Evolutionary conservation across 2,329 filamentous ascomycete species (phyloP), one percentile per base, ranked within the genome.

Genomic region (Aspergillus sp.): DNA sequence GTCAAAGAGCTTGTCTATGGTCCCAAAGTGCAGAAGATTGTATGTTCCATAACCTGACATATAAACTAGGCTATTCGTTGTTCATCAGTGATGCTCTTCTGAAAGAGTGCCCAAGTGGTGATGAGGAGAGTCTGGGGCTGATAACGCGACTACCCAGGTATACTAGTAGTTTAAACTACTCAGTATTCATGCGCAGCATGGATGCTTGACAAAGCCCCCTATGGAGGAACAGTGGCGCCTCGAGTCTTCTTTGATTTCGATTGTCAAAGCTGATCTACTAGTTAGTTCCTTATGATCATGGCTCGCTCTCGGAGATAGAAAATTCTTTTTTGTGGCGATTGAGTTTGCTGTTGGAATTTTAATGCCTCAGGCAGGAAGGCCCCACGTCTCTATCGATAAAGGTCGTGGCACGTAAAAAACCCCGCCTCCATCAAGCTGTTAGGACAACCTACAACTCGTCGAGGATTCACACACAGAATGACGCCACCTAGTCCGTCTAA

Each of bases 391-490:
- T 57, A 57, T 57, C 55, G 55, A 57, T 57, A 57, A 52, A 43
- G 13, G 7, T 22, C 17, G 30, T 11, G 1, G 43, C 9, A 9
- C 9, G 3, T 15, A 41, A 17, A 52, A 57, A 57, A 38, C 55
- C 55, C 48, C 55, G 54, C 54, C 54, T 43, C 31, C 31, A 15
- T 43, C 52, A 54, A 46, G 13, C 3, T 45, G n/a, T 19, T 3
- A 45, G 8, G 8, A 22, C 23, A 54, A 15, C 28, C 15, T 25
- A n/a, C 34, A 54, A 28, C 22, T 47, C n/a, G 11, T 47, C 23
- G 13, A 46, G 8, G 31, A 7, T 13, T 28, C 31, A 28, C 13
- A n/a, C 28, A 30, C 38, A 66, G 23, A 47, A 74, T 76, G 72
- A 53, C 72, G 3, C 56, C 67, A 25, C 59, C 61, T 43, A 56